Percentiles rank a stretch among this genome's conserved stretches.
Conservation (phyloP, 1,139 yeast species). For the Yamadazyma dushanensis region DNA sequence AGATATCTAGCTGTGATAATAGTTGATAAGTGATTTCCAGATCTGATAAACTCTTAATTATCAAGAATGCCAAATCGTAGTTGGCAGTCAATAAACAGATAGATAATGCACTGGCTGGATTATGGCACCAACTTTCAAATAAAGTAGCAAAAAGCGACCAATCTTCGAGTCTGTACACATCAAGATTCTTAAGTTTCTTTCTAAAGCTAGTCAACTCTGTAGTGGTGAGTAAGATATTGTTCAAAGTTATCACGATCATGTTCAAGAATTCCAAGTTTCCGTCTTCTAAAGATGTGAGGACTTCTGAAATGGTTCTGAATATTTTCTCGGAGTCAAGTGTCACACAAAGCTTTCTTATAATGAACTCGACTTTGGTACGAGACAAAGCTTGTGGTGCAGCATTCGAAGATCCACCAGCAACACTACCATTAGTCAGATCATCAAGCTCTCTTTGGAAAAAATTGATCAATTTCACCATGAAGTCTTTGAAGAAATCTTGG, state of each 20-base stretch:
- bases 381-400: constrained; percentile 30
- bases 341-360: constrained; percentile 79
- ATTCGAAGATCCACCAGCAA: constrained; percentile 18
- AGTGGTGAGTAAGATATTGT: constrained; percentile 85
- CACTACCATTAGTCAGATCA: constrained; percentile 19
- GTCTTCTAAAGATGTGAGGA: constrained; percentile 56
- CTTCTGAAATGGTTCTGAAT: constrained; percentile 77
- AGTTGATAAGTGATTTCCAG: constrained; percentile 72
- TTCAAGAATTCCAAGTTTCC: constrained; percentile 71
- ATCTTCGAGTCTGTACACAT: constrained; percentile 55
- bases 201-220: constrained; percentile 76
- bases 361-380: constrained; percentile 76
- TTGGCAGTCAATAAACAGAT: constrained; percentile 85
- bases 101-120: constrained; percentile 85
- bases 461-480: constrained; percentile 68
- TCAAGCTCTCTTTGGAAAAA: constrained; percentile 55
- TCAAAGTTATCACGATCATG: constrained; percentile 82
- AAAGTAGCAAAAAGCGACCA: constrained; percentile 72
- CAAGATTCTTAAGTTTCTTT: constrained; percentile 56
- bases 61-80: constrained; percentile 82
- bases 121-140: constrained; percentile 91
- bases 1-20: constrained; percentile 73
- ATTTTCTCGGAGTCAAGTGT: constrained; percentile 82
- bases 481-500: constrained; percentile 74
- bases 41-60: constrained; percentile 73